These are phyloP conservation scores for Termitomyces sp. DNA, from an alignment of 768 basidiomycete species.

Conservation along the genomic window DNA sequence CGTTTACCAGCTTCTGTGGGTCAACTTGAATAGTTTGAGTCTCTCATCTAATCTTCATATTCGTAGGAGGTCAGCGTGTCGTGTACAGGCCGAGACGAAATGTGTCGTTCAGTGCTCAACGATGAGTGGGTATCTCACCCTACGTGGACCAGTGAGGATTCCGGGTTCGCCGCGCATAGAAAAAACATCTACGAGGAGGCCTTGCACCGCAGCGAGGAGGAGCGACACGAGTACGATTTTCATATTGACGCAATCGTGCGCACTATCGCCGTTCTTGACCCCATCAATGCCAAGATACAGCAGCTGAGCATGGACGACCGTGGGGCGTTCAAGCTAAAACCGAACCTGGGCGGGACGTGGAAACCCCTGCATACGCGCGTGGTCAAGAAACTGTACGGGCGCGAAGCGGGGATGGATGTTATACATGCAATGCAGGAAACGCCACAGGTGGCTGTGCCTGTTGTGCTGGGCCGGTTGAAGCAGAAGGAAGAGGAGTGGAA, in stretches of 20 bases:
- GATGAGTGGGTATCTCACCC: constrained; percentile 99
- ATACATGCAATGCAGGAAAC: constrained; percentile 89
- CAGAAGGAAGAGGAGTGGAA: constrained; percentile 99
- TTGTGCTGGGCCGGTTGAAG: constrained; percentile 85
- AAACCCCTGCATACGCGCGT: constrained; percentile 92
- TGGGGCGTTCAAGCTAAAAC: constrained; percentile 76
- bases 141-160: constrained; percentile 90
- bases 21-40: constrained; percentile 11
- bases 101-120: constrained; percentile 94
- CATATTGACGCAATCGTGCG: constrained; percentile 94
- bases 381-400: constrained; percentile 96
- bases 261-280: constrained; percentile 87
- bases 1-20: constrained; percentile 74
- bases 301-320: constrained; percentile 77
- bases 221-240: constrained; percentile 98
- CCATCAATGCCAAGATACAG: constrained; percentile 82
- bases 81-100: constrained; percentile 94
- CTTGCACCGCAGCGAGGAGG: constrained; percentile 93
- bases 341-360: constrained; percentile 79
- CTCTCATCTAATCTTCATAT: not conserved
- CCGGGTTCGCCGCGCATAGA: constrained; percentile 83
- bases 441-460: constrained; percentile 82
- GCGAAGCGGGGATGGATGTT: constrained; percentile 76
- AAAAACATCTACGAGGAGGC: constrained; percentile 98
- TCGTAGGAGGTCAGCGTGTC: constrained; percentile 76